Evolutionary conservation across 176 grass and related monocot species (phyloP), one percentile per base, ranked within the genome.

Genomic region (Miscanthus lutarioriparius): DNA sequence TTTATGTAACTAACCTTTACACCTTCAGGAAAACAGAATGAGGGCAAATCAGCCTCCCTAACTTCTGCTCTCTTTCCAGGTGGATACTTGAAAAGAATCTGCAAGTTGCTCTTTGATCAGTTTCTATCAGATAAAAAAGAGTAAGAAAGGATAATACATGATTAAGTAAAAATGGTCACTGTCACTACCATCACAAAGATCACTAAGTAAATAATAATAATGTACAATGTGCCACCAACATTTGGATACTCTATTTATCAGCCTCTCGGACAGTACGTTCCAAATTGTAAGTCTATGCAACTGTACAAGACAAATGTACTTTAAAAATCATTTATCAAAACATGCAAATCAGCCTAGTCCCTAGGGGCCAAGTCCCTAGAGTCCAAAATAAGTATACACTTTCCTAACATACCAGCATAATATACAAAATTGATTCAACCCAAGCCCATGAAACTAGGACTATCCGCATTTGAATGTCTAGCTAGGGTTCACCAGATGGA

Each of bases 31-130:
- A 99, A 99, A 90, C 96, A 99, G 77, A 99, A 99, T 22, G 91
- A 79, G 71, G 96, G 96, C 64, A 99, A 84, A 85, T 96, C 96
- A 75, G 43, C 62, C 88, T 93, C 96, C 72, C 91, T 87, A 80
- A 91, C 92, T 70, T 92, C 93, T 19, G 76, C 81, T 75, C 44
- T 90, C 86, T 96, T 94, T 85, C 87, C 93, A 64, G 89, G 96
- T 88, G 96, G 96, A 82, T 99, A 99, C 68, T 96, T 96, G 72
- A 96, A 99, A 90, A 99, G 96, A 90, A 99, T 90, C 96, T 99
- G 86, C 76, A 94, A 65, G 82, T 62, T 75, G 56, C 56, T 75
- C 32, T 75, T 68, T 62, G 19, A 65, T 72, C 41, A 87, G 56
- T 15, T 75, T 45, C 75, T 76, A 72, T 79, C 32, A 63, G 39